Percentiles rank a stretch among this genome's conserved stretches.
phyloP scores from a whole-genome alignment of 352 stramenopile species.

The Phytophthora citricola region DNA sequence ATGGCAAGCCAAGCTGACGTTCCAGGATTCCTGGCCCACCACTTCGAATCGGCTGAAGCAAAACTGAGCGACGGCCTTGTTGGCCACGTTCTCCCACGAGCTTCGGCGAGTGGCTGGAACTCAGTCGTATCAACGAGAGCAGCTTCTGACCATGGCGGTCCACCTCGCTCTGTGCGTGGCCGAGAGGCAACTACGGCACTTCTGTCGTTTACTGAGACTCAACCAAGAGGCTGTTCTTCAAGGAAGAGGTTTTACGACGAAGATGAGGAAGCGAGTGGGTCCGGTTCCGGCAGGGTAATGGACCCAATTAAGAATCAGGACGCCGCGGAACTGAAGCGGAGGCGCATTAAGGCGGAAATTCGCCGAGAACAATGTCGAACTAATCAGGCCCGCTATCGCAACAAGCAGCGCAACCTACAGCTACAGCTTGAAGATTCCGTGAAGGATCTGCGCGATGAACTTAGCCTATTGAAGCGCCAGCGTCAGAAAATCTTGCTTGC shows the following conservation, averaged over 20 bases:
- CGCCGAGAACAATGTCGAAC: constrained; percentile 4
- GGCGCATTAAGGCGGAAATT: background rate
- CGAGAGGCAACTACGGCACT: background rate
- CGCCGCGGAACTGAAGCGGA: background rate
- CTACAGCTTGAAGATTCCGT: background rate
- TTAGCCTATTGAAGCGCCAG: background rate
- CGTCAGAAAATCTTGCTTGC: background rate
- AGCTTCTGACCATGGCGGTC: too few species aligned
- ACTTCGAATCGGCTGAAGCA: background rate
- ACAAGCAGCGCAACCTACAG: constrained; percentile 6
- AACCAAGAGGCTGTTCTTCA: background rate
- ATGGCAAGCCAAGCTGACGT: constrained; percentile 1
- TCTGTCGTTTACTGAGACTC: background rate
- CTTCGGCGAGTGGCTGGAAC: background rate
- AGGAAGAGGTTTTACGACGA: background rate
- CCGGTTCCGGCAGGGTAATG: background rate
- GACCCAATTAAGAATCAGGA: background rate
- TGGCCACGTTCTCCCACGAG: constrained; percentile 1
- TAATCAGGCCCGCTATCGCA: constrained; percentile 4
- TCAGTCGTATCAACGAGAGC: background rate
- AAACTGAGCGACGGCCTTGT: constrained; percentile 6
- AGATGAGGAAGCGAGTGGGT: too few species aligned
- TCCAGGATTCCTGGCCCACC: background rate
- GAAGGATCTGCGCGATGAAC: background rate
- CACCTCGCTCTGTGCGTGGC: background rate